Evolutionary conservation across 768 basidiomycete genomes (phyloP).

Genomic region (Tylopilus rubrobrunneus): DNA sequence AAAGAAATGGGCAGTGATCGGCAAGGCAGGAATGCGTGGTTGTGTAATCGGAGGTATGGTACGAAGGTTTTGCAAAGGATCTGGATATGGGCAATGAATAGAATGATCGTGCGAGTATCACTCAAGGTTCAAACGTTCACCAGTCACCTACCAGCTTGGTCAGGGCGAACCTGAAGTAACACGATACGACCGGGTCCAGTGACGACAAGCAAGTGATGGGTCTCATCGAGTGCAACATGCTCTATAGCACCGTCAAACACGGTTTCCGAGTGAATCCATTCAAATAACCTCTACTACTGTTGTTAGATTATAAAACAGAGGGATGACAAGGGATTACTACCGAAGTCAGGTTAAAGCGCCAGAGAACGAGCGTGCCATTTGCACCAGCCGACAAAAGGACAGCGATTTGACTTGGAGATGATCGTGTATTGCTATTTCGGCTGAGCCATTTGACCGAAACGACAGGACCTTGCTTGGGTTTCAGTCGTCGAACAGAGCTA

Average conservation of each 20-base stretch:
- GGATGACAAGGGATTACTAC: background rate
- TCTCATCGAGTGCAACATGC: background rate
- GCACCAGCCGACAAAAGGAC: background rate
- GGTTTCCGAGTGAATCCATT: background rate
- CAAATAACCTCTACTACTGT: background rate
- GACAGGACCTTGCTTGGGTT: background rate
- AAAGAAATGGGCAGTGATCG: background rate
- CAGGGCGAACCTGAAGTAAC: background rate
- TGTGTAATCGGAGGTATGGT: background rate
- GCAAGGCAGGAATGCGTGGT: background rate
- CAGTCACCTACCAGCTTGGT: background rate
- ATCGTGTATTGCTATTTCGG: background rate
- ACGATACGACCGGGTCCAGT: background rate
- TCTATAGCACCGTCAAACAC: background rate
- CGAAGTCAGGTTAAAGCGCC: background rate
- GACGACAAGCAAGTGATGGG: background rate
- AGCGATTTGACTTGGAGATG: background rate
- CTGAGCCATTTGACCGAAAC: background rate
- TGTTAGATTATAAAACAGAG: background rate
- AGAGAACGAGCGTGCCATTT: background rate
- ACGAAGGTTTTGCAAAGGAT: background rate
- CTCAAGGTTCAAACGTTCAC: background rate
- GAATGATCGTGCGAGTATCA: background rate
- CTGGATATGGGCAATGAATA: background rate
- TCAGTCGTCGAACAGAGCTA: background rate